A percentile compares a stretch with the other conserved stretches of the same genome.
Conservation (phyloP, 2,329 filamentous ascomycete genomes). For the Botrytis deweyae region DNA sequence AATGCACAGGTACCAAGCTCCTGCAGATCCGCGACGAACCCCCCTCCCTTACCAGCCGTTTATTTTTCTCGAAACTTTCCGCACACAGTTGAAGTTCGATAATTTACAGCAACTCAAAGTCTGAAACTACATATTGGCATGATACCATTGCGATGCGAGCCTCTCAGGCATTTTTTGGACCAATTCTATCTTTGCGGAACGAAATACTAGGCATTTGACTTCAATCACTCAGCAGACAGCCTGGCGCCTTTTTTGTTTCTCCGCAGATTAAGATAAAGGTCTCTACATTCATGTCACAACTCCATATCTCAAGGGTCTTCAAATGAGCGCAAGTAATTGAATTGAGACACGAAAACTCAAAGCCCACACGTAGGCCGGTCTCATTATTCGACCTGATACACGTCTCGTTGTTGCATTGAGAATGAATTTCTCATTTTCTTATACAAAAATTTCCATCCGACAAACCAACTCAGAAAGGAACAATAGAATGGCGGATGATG, state of each 20-base stretch:
- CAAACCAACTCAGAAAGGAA: accelerated
- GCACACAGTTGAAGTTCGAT: not conserved
- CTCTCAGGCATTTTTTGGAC: accelerated
- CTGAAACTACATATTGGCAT: not conserved
- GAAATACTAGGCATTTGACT: not conserved
- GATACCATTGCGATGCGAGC: not conserved
- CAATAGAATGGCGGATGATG: not conserved
- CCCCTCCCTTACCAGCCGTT: accelerated
- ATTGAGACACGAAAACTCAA: not conserved
- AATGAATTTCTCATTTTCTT: too few relatives aligned
- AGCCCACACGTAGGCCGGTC: accelerated
- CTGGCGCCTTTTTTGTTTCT: too few relatives aligned
- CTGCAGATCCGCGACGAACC: not conserved
- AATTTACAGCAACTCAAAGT: not conserved
- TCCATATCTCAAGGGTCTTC: not conserved
- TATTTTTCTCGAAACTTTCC: not conserved
- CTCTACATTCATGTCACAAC: not conserved
- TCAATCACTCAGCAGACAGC: accelerated
- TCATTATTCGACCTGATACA: too few relatives aligned
- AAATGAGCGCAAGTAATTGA: accelerated
- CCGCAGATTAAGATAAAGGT: not conserved
- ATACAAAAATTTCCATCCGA: too few relatives aligned
- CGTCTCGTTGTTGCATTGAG: too few relatives aligned
- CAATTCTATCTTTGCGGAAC: accelerated
- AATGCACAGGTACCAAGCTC: not conserved